phyloP scores from a whole-genome alignment of 1,284 basidiomycete species.

The Apiotrichum sp. region DNA sequence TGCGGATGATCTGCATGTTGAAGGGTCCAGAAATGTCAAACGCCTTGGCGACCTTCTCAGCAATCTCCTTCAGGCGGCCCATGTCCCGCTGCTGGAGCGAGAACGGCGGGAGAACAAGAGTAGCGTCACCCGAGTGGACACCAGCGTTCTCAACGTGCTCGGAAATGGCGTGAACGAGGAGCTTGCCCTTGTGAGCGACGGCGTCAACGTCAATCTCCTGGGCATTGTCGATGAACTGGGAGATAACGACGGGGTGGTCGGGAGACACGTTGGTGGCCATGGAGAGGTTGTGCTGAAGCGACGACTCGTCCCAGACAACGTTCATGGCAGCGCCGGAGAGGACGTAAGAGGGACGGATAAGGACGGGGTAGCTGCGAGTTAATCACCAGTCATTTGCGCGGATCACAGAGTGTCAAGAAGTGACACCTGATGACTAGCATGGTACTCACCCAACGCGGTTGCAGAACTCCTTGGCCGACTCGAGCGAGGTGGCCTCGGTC shows the following conservation, averaged over 20 bases:
- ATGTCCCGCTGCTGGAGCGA: conserved; percentile 72
- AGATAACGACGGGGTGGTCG: conserved; percentile 94
- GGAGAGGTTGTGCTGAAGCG: conserved; percentile 85
- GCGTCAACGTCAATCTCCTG: conserved; percentile 99
- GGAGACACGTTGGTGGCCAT: conserved; percentile 93
- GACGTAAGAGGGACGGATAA: conserved; percentile 95
- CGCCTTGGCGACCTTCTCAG: conserved; percentile 87
- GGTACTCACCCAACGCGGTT: conserved; percentile 57
- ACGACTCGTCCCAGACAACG: conserved; percentile 87
- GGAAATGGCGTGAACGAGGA: conserved; percentile 93
- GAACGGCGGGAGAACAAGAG: conserved; percentile 94
- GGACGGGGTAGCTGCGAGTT: conserved; percentile 64
- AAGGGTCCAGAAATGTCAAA: conserved; percentile 96
- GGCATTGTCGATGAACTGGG: conserved; percentile 96
- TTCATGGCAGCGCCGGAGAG: conserved; percentile 99
- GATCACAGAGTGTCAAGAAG: too few species aligned
- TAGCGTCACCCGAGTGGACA: conserved; percentile 98
- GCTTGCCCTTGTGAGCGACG: conserved; percentile 86
- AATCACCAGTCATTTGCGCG: background rate
- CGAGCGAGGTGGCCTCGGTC: conserved; percentile 83
- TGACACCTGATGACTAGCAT: too few species aligned
- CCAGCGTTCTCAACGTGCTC: conserved; percentile 99
- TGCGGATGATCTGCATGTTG: conserved; percentile 99
- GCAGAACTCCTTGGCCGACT: conserved; percentile 88
- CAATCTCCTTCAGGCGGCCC: conserved; percentile 78